Percentiles rank a stretch among this genome's conserved stretches.
These are phyloP conservation scores for Lonicera japonica DNA, from an alignment of 129 eudicot species.

Conservation along the genomic window DNA sequence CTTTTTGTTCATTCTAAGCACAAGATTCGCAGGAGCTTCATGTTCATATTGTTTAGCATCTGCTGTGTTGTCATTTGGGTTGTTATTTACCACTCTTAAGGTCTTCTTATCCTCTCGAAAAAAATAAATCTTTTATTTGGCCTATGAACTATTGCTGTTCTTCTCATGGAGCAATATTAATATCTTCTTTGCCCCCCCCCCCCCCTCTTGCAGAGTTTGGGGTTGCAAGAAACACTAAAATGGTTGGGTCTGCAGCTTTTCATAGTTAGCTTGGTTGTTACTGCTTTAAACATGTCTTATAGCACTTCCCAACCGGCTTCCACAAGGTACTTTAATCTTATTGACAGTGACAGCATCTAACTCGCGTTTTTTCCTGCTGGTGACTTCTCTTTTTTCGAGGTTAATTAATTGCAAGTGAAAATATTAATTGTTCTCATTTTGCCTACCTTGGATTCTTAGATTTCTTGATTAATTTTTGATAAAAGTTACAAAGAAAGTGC, in stretches of 20 bases:
- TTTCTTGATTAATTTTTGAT: background rate
- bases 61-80: constrained; percentile 59
- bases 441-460: background rate
- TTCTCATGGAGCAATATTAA: background rate
- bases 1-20: constrained; percentile 71
- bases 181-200: constrained; percentile 11
- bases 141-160: background rate
- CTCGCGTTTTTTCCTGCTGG: background rate
- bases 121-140: background rate
- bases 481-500: background rate
- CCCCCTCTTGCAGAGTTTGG: constrained; percentile 47
- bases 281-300: constrained; percentile 64
- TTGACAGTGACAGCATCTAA: background rate
- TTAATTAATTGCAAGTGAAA: background rate
- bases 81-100: constrained; percentile 75
- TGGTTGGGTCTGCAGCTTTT: constrained; percentile 57
- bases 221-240: constrained; percentile 44
- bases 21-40: constrained; percentile 67
- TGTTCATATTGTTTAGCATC: constrained; percentile 83
- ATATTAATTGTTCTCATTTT: background rate
- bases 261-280: constrained; percentile 60
- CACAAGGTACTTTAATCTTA: constrained; percentile 43
- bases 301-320: constrained; percentile 40
- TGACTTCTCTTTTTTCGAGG: background rate
- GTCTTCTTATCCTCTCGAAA: constrained; percentile 26